These are phyloP conservation scores for Fraxinus floribunda DNA, from an alignment of 305 asterid species.

Conservation along the genomic window DNA sequence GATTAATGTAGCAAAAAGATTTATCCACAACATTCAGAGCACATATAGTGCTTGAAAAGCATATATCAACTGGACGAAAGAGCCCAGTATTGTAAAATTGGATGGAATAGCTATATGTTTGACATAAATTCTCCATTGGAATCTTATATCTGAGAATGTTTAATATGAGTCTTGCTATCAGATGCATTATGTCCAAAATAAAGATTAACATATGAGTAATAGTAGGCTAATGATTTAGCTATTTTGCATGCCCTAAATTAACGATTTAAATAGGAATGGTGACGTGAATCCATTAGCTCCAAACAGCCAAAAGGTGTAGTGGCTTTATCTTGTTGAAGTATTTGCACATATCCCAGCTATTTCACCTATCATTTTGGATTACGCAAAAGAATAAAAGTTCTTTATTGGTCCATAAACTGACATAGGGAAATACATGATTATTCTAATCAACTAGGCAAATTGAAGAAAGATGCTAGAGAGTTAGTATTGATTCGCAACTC, in stretches of 20 bases:
- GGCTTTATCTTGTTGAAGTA: not conserved
- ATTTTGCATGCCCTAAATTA: not conserved
- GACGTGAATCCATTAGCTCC: not conserved
- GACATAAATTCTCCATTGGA: not conserved
- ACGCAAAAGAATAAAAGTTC: not conserved
- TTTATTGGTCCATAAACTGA: not conserved
- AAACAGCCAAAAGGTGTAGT: not conserved
- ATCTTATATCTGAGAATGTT: not conserved
- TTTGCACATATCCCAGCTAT: not conserved
- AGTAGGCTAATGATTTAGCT: not conserved
- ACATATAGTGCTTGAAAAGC: not conserved
- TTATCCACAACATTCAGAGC: not conserved
- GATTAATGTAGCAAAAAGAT: not conserved
- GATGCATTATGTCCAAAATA: not conserved
- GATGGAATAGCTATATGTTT: not conserved
- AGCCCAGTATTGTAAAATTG: not conserved
- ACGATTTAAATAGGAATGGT: not conserved
- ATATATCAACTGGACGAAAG: not conserved
- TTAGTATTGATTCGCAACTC: conserved; percentile 2
- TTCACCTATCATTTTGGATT: not conserved
- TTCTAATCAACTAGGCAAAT: not conserved
- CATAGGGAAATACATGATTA: not conserved
- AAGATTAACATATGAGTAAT: not conserved
- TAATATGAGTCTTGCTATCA: not conserved
- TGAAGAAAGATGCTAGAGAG: not conserved